Conservation (phyloP, 179 eudicot genomes). For the Pouteria campechiana region DNA sequence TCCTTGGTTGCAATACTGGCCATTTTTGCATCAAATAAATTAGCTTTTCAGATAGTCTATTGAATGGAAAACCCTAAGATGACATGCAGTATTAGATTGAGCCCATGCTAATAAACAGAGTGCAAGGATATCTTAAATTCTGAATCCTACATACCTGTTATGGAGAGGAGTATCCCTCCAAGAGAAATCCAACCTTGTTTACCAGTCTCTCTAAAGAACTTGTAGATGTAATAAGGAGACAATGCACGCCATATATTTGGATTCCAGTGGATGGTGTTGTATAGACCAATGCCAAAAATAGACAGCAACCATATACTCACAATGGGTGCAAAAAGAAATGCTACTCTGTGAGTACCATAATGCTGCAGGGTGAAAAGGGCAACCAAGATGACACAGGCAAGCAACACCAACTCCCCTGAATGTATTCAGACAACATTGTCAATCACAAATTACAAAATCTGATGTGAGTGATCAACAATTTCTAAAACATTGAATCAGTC, state of each 20-base stretch:
- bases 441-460: not conserved
- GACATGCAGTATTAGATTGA: too few relatives aligned
- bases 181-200: conserved; percentile 83
- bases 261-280: conserved; percentile 72
- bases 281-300: conserved; percentile 59
- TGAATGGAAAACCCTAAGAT: too few relatives aligned
- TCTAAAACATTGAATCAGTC: too few relatives aligned
- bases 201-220: conserved; percentile 59
- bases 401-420: conserved; percentile 45
- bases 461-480: not conserved
- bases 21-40: too few relatives aligned
- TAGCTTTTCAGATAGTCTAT: too few relatives aligned
- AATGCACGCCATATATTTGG: conserved; percentile 57
- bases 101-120: too few relatives aligned
- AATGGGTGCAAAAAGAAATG: conserved; percentile 79
- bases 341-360: conserved; percentile 79
- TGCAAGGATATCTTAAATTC: too few relatives aligned
- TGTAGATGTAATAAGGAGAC: conserved; percentile 71
- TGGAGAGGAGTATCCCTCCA: conserved; percentile 75
- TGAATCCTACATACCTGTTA: conserved; percentile 62
- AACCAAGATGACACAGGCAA: conserved; percentile 66
- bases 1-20: too few relatives aligned
- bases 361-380: conserved; percentile 84
- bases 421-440: not conserved
- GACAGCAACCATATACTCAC: conserved; percentile 63